These are phyloP conservation scores for Cyathus striatus DNA, from an alignment of 768 basidiomycete genomes.

Conservation along the genomic window DNA sequence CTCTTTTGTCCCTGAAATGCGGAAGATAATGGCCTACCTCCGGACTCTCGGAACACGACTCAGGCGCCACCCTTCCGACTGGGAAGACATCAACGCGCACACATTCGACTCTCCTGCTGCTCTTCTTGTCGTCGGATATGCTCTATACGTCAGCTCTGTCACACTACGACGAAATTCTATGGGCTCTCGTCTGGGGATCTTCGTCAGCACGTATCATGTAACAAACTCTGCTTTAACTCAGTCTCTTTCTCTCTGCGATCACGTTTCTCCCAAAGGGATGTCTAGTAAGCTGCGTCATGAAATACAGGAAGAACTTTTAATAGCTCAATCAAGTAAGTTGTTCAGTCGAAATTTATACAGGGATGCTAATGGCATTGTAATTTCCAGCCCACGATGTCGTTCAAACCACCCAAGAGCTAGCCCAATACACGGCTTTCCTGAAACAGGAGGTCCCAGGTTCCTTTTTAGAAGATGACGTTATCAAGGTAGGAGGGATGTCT, in stretches of 20 bases:
- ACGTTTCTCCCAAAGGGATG: constrained; percentile 20
- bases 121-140: constrained; percentile 23
- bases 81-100: constrained; percentile 13
- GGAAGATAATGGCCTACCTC: constrained; percentile 17
- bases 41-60: constrained; percentile 16
- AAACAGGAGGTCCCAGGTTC: too few species aligned
- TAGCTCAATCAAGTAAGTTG: too few species aligned
- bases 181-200: constrained; percentile 12
- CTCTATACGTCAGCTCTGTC: constrained; percentile 22
- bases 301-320: too few species aligned
- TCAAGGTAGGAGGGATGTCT: too few species aligned
- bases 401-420: too few species aligned
- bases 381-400: too few species aligned
- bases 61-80: constrained; percentile 15
- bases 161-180: constrained; percentile 18
- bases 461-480: too few species aligned
- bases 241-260: constrained; percentile 16
- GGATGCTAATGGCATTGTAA: too few species aligned
- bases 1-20: constrained; percentile 10
- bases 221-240: constrained; percentile 17
- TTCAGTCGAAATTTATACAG: too few species aligned
- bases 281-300: too few species aligned
- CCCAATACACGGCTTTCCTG: too few species aligned
- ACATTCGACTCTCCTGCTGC: constrained; percentile 16
- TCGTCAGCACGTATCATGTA: constrained; percentile 20